phyloP scores from a whole-genome alignment of 202 grass and related monocot genomes.

The Elaeis oleifera region DNA sequence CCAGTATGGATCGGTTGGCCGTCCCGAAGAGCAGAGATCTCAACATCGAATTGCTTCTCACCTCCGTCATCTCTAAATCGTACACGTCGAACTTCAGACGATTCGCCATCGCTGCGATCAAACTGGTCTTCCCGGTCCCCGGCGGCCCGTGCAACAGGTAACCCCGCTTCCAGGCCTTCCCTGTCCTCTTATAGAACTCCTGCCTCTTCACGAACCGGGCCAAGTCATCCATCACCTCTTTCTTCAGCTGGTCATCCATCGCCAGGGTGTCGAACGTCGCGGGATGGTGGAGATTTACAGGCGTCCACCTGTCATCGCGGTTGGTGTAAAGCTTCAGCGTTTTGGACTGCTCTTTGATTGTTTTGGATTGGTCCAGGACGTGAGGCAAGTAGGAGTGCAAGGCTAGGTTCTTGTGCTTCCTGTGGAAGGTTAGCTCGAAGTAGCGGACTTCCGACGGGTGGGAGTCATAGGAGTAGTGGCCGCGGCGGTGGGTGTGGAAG shows the following conservation, averaged over 20 bases:
- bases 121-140: slow-evolving; percentile 76
- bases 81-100: slow-evolving; percentile 74
- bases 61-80: slow-evolving; percentile 52
- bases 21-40: slow-evolving; percentile 41
- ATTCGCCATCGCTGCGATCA: slow-evolving; percentile 84
- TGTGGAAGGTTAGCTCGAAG: slow-evolving; percentile 59
- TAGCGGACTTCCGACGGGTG: not conserved
- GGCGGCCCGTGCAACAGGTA: slow-evolving; percentile 68
- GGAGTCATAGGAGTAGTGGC: too few relatives aligned
- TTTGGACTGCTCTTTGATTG: slow-evolving; percentile 28
- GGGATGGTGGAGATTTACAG: not conserved
- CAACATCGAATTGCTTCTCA: slow-evolving; percentile 33
- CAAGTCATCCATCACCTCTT: not conserved
- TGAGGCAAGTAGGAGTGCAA: slow-evolving; percentile 58
- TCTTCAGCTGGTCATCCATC: not conserved
- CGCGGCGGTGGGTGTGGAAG: not conserved
- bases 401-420: slow-evolving; percentile 50
- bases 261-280: slow-evolving; percentile 1
- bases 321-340: slow-evolving; percentile 58
- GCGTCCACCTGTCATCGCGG: slow-evolving; percentile 18
- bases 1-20: slow-evolving; percentile 60
- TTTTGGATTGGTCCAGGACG: slow-evolving; percentile 50
- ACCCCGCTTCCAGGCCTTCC: slow-evolving; percentile 29
- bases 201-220: not conserved
- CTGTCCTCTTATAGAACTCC: not conserved